Evolutionary conservation across 177 flowering plant species (phyloP).

Genomic region (Vitis hybrid): DNA sequence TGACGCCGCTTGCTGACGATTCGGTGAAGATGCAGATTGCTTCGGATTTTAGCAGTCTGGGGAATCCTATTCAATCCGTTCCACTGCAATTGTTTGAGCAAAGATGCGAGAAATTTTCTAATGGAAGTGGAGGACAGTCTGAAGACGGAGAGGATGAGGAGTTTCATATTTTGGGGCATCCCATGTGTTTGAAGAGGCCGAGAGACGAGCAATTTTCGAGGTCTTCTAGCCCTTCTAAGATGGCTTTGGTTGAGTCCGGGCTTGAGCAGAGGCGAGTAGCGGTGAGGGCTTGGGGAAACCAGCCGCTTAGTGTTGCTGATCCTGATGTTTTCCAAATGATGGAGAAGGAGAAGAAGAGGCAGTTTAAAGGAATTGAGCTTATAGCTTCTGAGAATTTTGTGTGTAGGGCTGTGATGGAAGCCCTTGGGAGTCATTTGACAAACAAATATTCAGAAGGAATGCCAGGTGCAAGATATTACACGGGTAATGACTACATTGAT

Average conservation of each 20-base stretch:
- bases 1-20: slow-evolving; percentile 25
- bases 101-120: slow-evolving; percentile 13
- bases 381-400: slow-evolving; percentile 92
- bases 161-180: slow-evolving; percentile 50
- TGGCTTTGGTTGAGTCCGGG: slow-evolving; percentile 18
- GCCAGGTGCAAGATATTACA: slow-evolving; percentile 82
- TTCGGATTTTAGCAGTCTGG: slow-evolving; percentile 25
- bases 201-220: slow-evolving; percentile 30
- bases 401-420: slow-evolving; percentile 80
- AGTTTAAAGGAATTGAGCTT: slow-evolving; percentile 68
- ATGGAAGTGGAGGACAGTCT: background rate
- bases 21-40: slow-evolving; percentile 44
- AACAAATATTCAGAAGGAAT: slow-evolving; percentile 88
- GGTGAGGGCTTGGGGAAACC: slow-evolving; percentile 53
- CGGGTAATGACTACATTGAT: slow-evolving; percentile 83
- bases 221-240: slow-evolving; percentile 19
- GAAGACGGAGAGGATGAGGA: slow-evolving; percentile 22
- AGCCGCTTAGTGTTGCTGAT: slow-evolving; percentile 63
- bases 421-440: slow-evolving; percentile 80
- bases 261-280: slow-evolving; percentile 36
- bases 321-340: slow-evolving; percentile 73
- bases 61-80: slow-evolving; percentile 25
- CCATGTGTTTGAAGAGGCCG: slow-evolving; percentile 45
- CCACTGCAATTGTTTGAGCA: slow-evolving; percentile 51
- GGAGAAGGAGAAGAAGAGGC: slow-evolving; percentile 76